Percentiles rank a stretch among this genome's conserved stretches.
Conservation (phyloP, 345 rosid genomes). For the Murraya paniculata region DNA sequence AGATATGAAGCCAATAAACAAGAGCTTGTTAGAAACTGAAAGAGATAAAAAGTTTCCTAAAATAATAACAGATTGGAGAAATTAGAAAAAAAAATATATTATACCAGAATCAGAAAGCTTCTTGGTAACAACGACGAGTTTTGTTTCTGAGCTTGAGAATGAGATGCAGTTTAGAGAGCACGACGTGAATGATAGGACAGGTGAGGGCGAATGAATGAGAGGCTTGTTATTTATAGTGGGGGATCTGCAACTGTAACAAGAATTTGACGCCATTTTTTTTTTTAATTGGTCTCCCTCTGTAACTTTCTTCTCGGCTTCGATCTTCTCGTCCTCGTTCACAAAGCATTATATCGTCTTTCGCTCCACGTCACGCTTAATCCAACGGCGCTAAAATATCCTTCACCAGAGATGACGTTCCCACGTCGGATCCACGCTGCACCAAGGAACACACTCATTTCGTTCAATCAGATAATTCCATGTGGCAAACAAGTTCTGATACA, state of each 20-base stretch:
- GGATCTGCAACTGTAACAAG: conserved; percentile 27
- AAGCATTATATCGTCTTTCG: neutral
- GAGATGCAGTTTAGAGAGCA: neutral
- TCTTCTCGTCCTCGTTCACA: neutral
- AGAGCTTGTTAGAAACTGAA: conserved; percentile 20
- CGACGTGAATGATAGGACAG: conserved; percentile 8
- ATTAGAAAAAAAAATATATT: too few species aligned
- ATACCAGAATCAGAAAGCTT: conserved; percentile 31
- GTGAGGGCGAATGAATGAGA: conserved; percentile 21
- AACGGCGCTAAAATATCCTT: neutral
- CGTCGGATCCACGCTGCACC: conserved; percentile 35
- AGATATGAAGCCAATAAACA: conserved; percentile 28
- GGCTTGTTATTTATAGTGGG: conserved; percentile 50
- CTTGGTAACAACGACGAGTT: neutral
- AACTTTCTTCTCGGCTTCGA: neutral
- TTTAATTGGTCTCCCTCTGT: neutral
- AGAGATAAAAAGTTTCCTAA: neutral
- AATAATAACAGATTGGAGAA: neutral
- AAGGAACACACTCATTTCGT: too few species aligned
- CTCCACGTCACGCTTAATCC: neutral
- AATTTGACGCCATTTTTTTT: conserved; percentile 39
- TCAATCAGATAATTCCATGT: too few species aligned
- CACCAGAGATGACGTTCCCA: conserved; percentile 26
- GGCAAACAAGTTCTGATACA: too few species aligned
- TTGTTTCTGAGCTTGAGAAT: conserved; percentile 10